Evolutionary conservation across 1,284 basidiomycete genomes (phyloP), one percentile per base, ranked within the genome.

Genomic region (Cystobasidium pallidum): DNA sequence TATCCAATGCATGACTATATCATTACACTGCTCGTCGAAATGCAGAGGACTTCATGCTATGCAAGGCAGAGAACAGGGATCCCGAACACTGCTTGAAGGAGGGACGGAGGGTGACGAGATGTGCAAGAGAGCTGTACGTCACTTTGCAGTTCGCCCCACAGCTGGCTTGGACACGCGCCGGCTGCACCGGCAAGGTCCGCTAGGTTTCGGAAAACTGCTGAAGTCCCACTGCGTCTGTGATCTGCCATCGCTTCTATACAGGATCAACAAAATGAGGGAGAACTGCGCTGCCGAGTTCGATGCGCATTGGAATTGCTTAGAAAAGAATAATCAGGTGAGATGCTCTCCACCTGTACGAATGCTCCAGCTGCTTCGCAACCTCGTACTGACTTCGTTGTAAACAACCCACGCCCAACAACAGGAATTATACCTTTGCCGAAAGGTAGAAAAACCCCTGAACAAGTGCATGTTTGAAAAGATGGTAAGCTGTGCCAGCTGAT

Each of bases 11-110:
- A 39, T 59, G 34, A 13, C 11, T 26, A 13, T 4, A 11, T 32
- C 52, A 26, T 13, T 55, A 13, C 15, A n/a, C 28, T 32, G 3
- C 10, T 28, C 19, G 19, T 39, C 7, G n/a, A n/a, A 17, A 64
- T 21, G 55, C 80, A 96, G 94, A 97, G 87, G 95, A 99, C 84
- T 99, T 98, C 80, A 97, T 99, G 93, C 89, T 98, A 71, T 99
- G 96, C 87, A 99, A 99, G 85, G 85, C 87, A 59, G 94, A 98
- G 84, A 89, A 87, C 80, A 86, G 86, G 70, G 89, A 97, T 80
- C 92, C 96, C 15, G 92, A 82, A 41, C 92, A 96, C 82, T 99
- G 96, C 83, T 82, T 99, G 82, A 91, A 91, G 85, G 96, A 99
- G 82, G 96, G 96, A 32, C 84, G 96, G 77, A 88, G 92, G 79